Conservation (phyloP, 2,329 filamentous ascomycete genomes). For the Incumbomyces delicatus region DNA sequence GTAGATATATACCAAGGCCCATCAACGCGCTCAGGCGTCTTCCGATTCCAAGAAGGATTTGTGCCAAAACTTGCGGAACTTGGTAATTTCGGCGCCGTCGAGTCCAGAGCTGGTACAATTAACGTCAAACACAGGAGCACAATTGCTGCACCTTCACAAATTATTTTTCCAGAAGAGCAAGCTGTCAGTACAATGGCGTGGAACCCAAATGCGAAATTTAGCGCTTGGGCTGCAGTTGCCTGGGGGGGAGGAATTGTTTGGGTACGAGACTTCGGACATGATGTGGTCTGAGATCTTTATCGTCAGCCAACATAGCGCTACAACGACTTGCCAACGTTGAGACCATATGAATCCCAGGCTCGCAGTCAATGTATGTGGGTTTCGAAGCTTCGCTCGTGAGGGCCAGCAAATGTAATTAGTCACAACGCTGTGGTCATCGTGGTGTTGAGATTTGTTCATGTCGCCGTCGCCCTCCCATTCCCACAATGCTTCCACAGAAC, state of each 20-base stretch:
- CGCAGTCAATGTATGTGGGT: no score
- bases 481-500: no score
- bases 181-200: conserved; percentile 54
- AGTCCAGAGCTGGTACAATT: conserved; percentile 21
- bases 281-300: conserved; percentile 5
- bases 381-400: no score
- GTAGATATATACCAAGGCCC: conserved; percentile 15
- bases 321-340: no score
- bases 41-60: conserved; percentile 37
- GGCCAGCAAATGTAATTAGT: no score
- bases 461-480: no score
- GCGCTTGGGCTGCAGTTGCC: conserved; percentile 57
- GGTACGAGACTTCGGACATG: conserved; percentile 53
- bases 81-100: conserved; percentile 24
- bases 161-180: conserved; percentile 53
- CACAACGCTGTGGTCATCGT: no score
- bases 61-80: conserved; percentile 29
- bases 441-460: no score
- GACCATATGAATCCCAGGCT: no score
- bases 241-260: conserved; percentile 58
- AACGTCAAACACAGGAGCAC: no score
- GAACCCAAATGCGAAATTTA: conserved; percentile 58
- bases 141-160: conserved; percentile 23
- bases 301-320: no score
- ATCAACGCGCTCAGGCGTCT: conserved; percentile 25